Conservation (phyloP, 805 yeast species). For the Blastobotrys terrestris region DNA sequence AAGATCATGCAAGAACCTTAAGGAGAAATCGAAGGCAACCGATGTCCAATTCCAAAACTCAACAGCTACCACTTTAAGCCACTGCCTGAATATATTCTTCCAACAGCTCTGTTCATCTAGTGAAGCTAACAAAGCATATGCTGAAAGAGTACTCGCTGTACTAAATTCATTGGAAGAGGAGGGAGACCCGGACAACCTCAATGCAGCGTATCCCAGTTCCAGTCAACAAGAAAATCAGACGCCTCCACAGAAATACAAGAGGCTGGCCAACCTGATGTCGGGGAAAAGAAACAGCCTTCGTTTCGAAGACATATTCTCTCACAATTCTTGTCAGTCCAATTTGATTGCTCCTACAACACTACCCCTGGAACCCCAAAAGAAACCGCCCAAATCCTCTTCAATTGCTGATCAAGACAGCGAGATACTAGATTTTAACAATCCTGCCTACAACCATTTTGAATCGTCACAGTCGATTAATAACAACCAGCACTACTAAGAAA, state of each 20-base stretch:
- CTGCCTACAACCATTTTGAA: neutral
- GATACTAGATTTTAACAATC: neutral
- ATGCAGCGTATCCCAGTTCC: neutral
- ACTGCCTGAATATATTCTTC: constrained; percentile 13
- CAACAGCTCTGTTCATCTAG: constrained; percentile 1
- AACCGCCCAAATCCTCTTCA: neutral
- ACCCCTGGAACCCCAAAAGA: neutral
- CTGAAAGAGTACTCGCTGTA: constrained; percentile 4
- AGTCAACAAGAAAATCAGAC: neutral
- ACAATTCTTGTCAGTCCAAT: neutral
- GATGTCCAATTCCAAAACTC: constrained; percentile 9
- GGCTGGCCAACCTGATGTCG: neutral
- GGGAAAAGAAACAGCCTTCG: neutral
- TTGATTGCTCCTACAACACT: neutral
- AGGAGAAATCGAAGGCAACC: constrained; percentile 9
- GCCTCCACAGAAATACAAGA: neutral
- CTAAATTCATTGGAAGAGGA: constrained; percentile 6
- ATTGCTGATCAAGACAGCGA: neutral
- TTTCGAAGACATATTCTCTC: neutral
- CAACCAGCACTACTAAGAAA: neutral
- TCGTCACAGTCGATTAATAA: neutral
- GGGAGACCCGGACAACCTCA: neutral
- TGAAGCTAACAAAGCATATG: constrained; percentile 2
- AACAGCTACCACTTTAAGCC: constrained; percentile 7
- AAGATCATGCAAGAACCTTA: constrained; percentile 8